Evolutionary conservation across 2,329 filamentous ascomycete species (phyloP), one percentile per base, ranked within the genome.

Genomic region (Hypoxylon rubiginosum): DNA sequence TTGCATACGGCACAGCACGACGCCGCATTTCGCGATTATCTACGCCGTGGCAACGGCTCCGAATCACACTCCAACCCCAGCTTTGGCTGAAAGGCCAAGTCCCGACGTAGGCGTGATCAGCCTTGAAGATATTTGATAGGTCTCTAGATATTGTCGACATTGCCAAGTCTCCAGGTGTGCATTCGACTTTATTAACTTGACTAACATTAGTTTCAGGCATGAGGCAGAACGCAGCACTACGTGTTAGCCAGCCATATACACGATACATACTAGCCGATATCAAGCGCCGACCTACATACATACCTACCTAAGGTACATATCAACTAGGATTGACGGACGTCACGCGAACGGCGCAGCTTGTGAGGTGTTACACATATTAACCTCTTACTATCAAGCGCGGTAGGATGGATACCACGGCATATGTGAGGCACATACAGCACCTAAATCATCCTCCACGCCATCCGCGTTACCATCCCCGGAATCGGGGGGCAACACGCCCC

Each of bases 1-100:
- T 59, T 52, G 19, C 55, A 59, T 59, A 56, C 51, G 64, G 64
- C 64, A 49, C 59, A 63, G 59, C 39, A 58, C 26, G 15, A 49
- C 45, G 17, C 11, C 21, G 28, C 36, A 32, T 39, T 19, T 45
- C 24, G 39, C 13, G 50, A 13, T 9, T 10, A 15, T 9, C 50
- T 10, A 53, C 17, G 34, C n/a, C 50, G 21, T 24, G 7, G 50
- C 30, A 39, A 21, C 13, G 10, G 17, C 24, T 39, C 21, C 19
- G 32, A 34, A 6, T 53, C n/a, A 26, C 17, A 5, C 30, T 7
- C 32, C 15, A 41, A 39, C 34, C 34, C 34, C 34, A 39, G 34
- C 34, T 39, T n/a, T 39, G 34, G 15, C 15, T 39, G 13, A 39
- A 39, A 39, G 34, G n/a, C 13, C 34, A 4, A 15, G 5, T 2